A percentile compares a stretch with the other conserved stretches of the same genome.
phyloP scores from a whole-genome alignment of 225 moss, liverwort and hornwort genomes.

The Neckera pumila region DNA sequence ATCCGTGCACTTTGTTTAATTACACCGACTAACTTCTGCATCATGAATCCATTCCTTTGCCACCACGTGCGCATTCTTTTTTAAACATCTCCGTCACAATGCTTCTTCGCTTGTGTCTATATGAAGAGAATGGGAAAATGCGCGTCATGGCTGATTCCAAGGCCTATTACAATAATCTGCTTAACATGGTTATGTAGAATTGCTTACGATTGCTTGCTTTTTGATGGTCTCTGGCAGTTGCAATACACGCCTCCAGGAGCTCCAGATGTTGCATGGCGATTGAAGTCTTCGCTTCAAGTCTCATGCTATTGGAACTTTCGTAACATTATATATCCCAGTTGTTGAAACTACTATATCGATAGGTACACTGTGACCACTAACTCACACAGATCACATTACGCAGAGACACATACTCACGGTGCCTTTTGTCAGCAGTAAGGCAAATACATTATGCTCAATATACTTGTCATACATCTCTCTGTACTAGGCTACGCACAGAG shows the following conservation, averaged over 20 bases:
- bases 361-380: too few species aligned
- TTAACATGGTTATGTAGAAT: neutral
- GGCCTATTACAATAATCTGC: neutral
- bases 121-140: too few species aligned
- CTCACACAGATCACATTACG: too few species aligned
- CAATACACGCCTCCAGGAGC: conserved; percentile 66
- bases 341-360: too few species aligned
- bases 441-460: too few species aligned
- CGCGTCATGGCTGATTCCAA: neutral
- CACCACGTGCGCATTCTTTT: neutral
- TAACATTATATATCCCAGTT: neutral
- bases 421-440: too few species aligned
- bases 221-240: conserved; percentile 18
- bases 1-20: neutral
- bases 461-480: too few species aligned
- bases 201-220: neutral
- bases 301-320: neutral
- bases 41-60: neutral
- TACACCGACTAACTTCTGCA: neutral
- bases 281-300: conserved; percentile 42
- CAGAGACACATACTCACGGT: too few species aligned
- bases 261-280: conserved; percentile 49
- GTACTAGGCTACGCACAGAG: too few species aligned
- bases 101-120: neutral
- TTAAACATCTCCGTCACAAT: neutral